Conservation (phyloP, 805 yeast species). For the Ogataea glucozyma region DNA sequence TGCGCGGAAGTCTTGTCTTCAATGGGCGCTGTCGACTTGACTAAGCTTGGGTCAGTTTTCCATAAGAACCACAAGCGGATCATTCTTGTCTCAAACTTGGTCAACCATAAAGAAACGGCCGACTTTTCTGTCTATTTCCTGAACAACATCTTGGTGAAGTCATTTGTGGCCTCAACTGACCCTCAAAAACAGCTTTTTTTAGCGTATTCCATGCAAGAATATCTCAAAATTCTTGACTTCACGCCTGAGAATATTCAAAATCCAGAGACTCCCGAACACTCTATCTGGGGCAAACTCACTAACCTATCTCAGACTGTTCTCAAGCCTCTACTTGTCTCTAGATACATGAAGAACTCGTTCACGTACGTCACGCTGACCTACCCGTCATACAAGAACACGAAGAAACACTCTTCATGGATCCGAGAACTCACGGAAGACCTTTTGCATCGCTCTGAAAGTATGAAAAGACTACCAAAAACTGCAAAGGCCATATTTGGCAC, state of each 20-base stretch:
- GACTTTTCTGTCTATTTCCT: conserved; percentile 65
- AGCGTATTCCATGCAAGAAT: conserved; percentile 88
- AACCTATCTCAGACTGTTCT: conserved; percentile 71
- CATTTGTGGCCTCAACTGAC: conserved; percentile 87
- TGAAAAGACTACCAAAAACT: conserved; percentile 26
- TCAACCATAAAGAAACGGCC: conserved; percentile 59
- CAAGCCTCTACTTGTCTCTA: conserved; percentile 72
- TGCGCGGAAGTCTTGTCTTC: conserved; percentile 72
- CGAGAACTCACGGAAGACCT: conserved; percentile 67
- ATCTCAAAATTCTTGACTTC: conserved; percentile 59
- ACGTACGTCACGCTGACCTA: conserved; percentile 48
- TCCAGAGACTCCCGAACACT: conserved; percentile 33
- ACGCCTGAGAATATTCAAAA: conserved; percentile 24
- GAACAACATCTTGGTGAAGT: conserved; percentile 70
- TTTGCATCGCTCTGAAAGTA: conserved; percentile 43
- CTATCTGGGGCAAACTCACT: conserved; percentile 62
- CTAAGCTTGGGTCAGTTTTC: conserved; percentile 44
- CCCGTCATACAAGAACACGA: conserved; percentile 63
- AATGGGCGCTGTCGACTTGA: conserved; percentile 75
- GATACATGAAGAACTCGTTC: conserved; percentile 59
- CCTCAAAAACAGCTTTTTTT: conserved; percentile 81
- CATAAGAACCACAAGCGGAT: conserved; percentile 39
- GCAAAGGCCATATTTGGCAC: conserved; percentile 55
- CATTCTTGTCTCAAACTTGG: conserved; percentile 64
- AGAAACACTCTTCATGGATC: conserved; percentile 71